Percentiles rank a stretch among this genome's conserved stretches.
Evolutionary conservation across 176 grass and related monocot species (phyloP).

Genomic region (Dendrocalamus sinicus): DNA sequence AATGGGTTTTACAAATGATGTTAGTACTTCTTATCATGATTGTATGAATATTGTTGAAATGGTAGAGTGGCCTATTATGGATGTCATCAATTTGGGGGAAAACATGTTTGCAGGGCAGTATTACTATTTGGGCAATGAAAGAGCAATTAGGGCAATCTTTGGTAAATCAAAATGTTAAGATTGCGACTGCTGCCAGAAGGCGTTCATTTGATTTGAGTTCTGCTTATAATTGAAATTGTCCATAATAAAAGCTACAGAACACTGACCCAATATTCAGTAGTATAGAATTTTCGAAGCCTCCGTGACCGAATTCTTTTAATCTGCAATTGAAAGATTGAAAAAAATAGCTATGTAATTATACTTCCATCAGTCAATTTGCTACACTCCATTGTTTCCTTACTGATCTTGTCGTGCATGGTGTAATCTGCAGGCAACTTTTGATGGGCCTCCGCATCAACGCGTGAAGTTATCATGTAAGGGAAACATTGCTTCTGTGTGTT

Average conservation of each 20-base stretch:
- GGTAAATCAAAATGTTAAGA: background rate
- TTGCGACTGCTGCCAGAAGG: background rate
- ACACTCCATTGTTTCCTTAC: background rate
- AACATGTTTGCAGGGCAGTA: background rate
- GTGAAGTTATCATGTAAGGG: background rate
- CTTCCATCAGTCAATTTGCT: background rate
- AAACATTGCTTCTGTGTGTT: background rate
- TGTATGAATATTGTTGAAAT: too few species aligned
- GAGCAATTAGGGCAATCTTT: background rate
- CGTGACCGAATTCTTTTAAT: background rate
- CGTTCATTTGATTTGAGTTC: background rate
- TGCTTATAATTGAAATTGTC: background rate
- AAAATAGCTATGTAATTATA: too few species aligned
- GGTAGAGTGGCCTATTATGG: too few species aligned
- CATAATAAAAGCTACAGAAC: background rate
- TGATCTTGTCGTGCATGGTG: background rate
- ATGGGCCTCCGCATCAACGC: background rate
- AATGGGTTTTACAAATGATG: too few species aligned
- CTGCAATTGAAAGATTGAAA: background rate
- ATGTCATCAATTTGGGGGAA: background rate
- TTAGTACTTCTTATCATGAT: too few species aligned
- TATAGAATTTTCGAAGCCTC: background rate
- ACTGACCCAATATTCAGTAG: background rate
- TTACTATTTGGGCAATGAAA: background rate
- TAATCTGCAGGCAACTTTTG: slow-evolving; percentile 36